phyloP scores from a whole-genome alignment of 345 rosid species.

The Citrus unshiu region DNA sequence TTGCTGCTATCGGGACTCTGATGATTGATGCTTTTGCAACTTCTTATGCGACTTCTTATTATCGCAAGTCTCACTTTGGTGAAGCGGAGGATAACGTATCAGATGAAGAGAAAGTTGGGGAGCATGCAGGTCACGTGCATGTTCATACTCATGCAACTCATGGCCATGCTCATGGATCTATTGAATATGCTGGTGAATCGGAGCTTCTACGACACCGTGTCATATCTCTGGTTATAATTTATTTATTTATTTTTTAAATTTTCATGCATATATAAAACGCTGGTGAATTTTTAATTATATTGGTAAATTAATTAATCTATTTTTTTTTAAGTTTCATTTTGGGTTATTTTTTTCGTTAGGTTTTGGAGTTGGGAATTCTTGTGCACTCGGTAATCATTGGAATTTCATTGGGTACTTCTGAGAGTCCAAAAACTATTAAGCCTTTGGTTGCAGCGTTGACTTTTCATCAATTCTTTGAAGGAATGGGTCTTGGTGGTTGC shows the following conservation, averaged over 20 bases:
- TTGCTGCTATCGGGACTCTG: conserved; percentile 36
- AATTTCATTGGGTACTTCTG: conserved; percentile 56
- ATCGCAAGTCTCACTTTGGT: background rate
- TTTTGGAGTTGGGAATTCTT: conserved; percentile 66
- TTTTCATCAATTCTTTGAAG: conserved; percentile 80
- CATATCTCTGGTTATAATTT: conserved; percentile 24
- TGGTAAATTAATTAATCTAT: background rate
- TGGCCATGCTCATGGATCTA: conserved; percentile 32
- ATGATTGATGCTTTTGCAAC: conserved; percentile 50
- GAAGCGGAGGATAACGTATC: background rate
- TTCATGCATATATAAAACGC: no score
- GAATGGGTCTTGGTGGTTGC: conserved; percentile 77
- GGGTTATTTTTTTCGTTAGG: conserved; percentile 14
- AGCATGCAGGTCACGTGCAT: background rate
- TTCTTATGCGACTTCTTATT: conserved; percentile 18
- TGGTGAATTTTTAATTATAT: no score
- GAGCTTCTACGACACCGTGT: conserved; percentile 48
- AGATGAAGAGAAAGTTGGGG: conserved; percentile 27
- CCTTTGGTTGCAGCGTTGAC: conserved; percentile 59
- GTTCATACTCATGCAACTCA: conserved; percentile 39
- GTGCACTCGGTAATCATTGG: conserved; percentile 74
- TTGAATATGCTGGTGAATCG: background rate
- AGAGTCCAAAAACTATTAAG: conserved; percentile 45
- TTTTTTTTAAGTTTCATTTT: background rate
- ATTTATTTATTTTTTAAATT: no score